These are phyloP conservation scores for Saccharomycopsis selenospora DNA, from an alignment of 805 yeast genomes.

Conservation along the genomic window DNA sequence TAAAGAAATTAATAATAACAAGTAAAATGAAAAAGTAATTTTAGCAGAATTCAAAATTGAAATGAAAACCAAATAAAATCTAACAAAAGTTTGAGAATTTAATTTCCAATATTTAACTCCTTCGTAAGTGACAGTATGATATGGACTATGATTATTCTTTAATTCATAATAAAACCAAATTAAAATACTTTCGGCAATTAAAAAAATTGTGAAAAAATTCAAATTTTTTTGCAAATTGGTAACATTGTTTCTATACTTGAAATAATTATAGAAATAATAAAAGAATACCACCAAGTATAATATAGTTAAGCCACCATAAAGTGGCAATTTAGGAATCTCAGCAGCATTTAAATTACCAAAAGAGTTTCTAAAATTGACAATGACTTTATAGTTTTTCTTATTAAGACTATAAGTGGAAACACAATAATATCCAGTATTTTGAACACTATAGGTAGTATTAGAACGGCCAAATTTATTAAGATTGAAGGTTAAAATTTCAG, in stretches of 20 bases:
- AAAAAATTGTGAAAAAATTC: constrained; percentile 74
- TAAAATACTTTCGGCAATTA: constrained; percentile 76
- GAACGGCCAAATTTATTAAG: constrained; percentile 53
- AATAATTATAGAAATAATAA: constrained; percentile 79
- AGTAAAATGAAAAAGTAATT: constrained; percentile 80
- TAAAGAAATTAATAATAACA: constrained; percentile 73
- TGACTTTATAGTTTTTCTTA: constrained; percentile 46
- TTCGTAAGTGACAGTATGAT: constrained; percentile 25
- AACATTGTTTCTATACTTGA: constrained; percentile 78
- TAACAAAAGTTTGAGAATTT: constrained; percentile 43
- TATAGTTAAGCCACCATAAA: constrained; percentile 79
- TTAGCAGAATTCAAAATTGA: constrained; percentile 75
- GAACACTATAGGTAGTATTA: constrained; percentile 55
- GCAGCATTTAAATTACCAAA: constrained; percentile 85
- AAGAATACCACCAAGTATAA: constrained; percentile 75
- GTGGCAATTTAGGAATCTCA: constrained; percentile 84
- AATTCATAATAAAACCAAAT: constrained; percentile 90
- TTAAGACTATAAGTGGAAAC: constrained; percentile 57
- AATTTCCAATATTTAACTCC: constrained; percentile 34
- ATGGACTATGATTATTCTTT: constrained; percentile 44
- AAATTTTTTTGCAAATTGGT: constrained; percentile 87
- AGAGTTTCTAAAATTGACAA: constrained; percentile 83
- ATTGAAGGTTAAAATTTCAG: constrained; percentile 50
- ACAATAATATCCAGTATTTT: constrained; percentile 86
- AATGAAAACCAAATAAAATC: constrained; percentile 67